Conservation (phyloP, 1,284 basidiomycete genomes). For the Marasmius sp. region DNA sequence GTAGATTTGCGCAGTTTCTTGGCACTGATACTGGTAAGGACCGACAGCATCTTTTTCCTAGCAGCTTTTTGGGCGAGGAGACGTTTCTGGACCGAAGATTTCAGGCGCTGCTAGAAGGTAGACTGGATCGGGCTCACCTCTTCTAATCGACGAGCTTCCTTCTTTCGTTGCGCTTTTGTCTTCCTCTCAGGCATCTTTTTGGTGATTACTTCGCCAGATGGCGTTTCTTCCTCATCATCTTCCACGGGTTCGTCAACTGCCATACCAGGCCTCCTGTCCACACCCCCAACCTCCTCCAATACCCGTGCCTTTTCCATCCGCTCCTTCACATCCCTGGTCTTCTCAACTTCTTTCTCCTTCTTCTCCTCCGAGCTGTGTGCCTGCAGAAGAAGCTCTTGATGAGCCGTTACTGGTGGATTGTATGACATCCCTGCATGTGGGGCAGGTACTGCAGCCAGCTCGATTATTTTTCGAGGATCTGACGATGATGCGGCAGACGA, state of each 20-base stretch:
- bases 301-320: slow-evolving; percentile 52
- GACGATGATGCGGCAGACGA: slow-evolving; percentile 35
- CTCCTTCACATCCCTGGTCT: slow-evolving; percentile 52
- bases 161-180: slow-evolving; percentile 71
- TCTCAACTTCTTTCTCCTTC: slow-evolving; percentile 54
- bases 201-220: slow-evolving; percentile 28
- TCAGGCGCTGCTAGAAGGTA: neutral
- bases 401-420: slow-evolving; percentile 81
- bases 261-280: slow-evolving; percentile 54
- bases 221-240: slow-evolving; percentile 27
- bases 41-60: slow-evolving; percentile 46
- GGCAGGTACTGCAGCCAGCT: slow-evolving; percentile 63
- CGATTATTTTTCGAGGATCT: slow-evolving; percentile 53
- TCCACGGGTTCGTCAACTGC: slow-evolving; percentile 44
- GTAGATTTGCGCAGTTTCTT: slow-evolving; percentile 56
- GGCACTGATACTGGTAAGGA: slow-evolving; percentile 58
- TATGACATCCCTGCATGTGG: slow-evolving; percentile 94
- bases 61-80: slow-evolving; percentile 55
- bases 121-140: slow-evolving; percentile 46
- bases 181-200: slow-evolving; percentile 62
- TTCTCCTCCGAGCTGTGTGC: slow-evolving; percentile 73
- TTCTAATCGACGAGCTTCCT: slow-evolving; percentile 55
- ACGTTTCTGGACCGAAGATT: slow-evolving; percentile 50
- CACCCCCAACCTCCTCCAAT: slow-evolving; percentile 35
- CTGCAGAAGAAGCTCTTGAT: slow-evolving; percentile 71